These are phyloP conservation scores for Ceratobasidium sp. DNA, from an alignment of 1,284 basidiomycete species.

Conservation along the genomic window DNA sequence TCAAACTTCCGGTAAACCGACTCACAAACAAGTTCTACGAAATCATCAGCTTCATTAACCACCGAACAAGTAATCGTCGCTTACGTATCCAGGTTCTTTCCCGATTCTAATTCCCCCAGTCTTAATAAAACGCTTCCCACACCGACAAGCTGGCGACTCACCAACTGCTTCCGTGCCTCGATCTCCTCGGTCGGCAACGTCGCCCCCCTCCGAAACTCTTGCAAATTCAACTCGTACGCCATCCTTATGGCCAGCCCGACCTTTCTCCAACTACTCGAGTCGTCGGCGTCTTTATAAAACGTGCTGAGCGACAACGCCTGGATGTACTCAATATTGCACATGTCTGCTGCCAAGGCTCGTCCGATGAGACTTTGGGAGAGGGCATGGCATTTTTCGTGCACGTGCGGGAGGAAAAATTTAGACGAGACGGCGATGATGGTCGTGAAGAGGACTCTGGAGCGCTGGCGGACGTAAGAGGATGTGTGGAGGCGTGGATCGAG, in stretches of 20 bases:
- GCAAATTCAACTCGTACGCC: conserved; percentile 55
- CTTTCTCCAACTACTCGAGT: conserved; percentile 54
- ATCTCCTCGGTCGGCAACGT: conserved; percentile 52
- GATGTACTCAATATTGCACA: conserved; percentile 56
- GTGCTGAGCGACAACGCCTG: conserved; percentile 56
- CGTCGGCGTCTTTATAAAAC: conserved; percentile 58
- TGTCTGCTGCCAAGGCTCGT: conserved; percentile 55
- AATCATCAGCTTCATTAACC: background rate
- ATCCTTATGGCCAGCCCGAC: conserved; percentile 53
- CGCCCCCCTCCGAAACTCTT: conserved; percentile 49
- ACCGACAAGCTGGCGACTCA: background rate
- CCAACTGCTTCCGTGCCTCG: conserved; percentile 50
- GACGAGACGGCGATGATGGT: conserved; percentile 57
- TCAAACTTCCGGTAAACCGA: background rate
- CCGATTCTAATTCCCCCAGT: conserved; percentile 43
- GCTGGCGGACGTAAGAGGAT: conserved; percentile 53
- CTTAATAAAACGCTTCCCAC: background rate
- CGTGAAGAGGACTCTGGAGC: conserved; percentile 56
- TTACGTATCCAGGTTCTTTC: conserved; percentile 52
- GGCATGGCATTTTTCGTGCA: conserved; percentile 54
- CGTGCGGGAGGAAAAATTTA: conserved; percentile 55
- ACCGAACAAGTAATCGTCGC: conserved; percentile 1
- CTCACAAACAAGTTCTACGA: conserved; percentile 44
- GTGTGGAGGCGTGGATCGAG: conserved; percentile 56
- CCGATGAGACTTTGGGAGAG: conserved; percentile 55